Conservation (phyloP, 176 grass and related monocot genomes). For the Echinochloa phyllopogon region DNA sequence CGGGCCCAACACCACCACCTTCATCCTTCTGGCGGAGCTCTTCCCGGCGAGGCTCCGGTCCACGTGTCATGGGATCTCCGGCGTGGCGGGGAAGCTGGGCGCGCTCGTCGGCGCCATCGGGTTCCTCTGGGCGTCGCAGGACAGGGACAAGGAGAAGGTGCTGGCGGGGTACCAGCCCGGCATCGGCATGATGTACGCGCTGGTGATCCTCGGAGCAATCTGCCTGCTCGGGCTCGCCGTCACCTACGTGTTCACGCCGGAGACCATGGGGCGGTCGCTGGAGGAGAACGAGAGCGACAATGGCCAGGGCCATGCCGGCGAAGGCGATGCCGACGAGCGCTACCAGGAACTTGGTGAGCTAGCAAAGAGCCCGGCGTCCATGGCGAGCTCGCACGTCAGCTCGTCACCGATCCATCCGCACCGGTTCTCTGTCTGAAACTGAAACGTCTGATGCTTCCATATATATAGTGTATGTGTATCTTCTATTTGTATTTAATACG, state of each 20-base stretch:
- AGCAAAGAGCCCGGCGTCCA: slow-evolving; percentile 42
- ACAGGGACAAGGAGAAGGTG: background rate
- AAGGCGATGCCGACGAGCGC: background rate
- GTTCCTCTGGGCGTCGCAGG: slow-evolving; percentile 63
- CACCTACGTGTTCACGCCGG: slow-evolving; percentile 63
- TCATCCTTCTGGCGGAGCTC: slow-evolving; percentile 74
- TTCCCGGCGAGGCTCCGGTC: slow-evolving; percentile 60
- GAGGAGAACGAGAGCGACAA: slow-evolving; percentile 69
- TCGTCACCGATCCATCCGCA: slow-evolving; percentile 45
- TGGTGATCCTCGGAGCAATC: slow-evolving; percentile 59
- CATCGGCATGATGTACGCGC: slow-evolving; percentile 61
- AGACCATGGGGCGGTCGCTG: slow-evolving; percentile 70
- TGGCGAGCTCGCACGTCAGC: slow-evolving; percentile 47
- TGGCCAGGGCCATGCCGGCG: background rate
- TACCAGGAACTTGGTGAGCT: slow-evolving; percentile 8
- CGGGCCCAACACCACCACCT: slow-evolving; percentile 73
- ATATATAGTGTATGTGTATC: background rate
- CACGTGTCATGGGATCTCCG: slow-evolving; percentile 66
- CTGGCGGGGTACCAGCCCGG: slow-evolving; percentile 30
- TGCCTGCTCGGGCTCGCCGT: slow-evolving; percentile 57
- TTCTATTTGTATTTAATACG: background rate
- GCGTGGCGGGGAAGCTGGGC: slow-evolving; percentile 53
- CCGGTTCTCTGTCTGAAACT: slow-evolving; percentile 42
- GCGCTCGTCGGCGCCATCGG: slow-evolving; percentile 50
- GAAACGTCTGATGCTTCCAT: background rate